Base-by-base conservation (phyloP, 768 basidiomycete genomes). In the Tulasnella sp. region DNA sequence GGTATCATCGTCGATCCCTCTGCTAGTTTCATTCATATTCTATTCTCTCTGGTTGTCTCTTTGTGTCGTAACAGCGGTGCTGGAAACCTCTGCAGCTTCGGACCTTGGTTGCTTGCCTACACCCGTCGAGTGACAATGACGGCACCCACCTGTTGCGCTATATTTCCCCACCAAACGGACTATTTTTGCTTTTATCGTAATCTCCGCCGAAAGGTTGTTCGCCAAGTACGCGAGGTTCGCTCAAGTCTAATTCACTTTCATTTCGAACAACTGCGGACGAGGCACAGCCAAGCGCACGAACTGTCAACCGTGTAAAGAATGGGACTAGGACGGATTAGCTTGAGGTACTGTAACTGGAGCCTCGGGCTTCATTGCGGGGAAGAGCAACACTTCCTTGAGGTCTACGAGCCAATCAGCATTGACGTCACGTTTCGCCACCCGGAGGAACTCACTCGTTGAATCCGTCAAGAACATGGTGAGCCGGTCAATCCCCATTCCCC, bases 401-500 rank as follows among this genome's bases (percentile, higher is more conserved):
- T 96, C 87, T 89, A 40, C 36, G 17, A 36, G 3, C 55, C 56
- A 17, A 17, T 17, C n/a, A 42, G 39, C 9, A 17, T 54, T 31
- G 37, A 40, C 45, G 23, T 48, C 11, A 48, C 27, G 6, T 2
- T 23, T 27, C 23, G 11, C 6, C 17, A 4, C 19, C 34, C 25
- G 15, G 46, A 39, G 19, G 14, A n/a, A 71, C 83, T 63, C 63
- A 91, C 88, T 94, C 6, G 82, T 83, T n/a, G 89, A 93, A 71
- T 99, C 83, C 3, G 92, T 94, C 48, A 98, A 75, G 83, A 98
- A 97, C 94, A 98, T 98, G 71, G 97, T 90, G 36, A 98, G 75
- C 59, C 92, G 83, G 67, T 97, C 93, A 63, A 97, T 86, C 54
- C 94, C 93, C 54, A 97, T 76, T 61, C 92, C 94, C 90, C 91